A percentile compares a stretch with the other conserved stretches of the same genome.
Evolutionary conservation across 495 filamentous ascomycete genomes (phyloP).

Genomic region (Penicillium atrosanguineum): DNA sequence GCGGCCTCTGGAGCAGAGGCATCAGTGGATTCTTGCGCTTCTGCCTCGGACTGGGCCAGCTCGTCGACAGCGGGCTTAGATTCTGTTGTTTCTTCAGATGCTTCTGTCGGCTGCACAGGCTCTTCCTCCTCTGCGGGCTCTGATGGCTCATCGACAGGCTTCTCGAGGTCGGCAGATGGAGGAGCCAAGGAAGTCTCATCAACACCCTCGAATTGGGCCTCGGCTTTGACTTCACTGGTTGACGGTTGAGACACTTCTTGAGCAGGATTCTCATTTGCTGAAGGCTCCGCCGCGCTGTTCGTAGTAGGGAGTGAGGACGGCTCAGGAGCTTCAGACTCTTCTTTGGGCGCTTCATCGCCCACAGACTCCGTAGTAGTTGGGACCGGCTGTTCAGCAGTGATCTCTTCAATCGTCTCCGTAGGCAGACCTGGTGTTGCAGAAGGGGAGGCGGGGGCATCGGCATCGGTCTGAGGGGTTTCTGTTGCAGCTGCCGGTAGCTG

Average conservation of each 20-base stretch:
- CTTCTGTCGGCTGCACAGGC: not conserved
- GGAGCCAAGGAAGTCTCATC: not conserved
- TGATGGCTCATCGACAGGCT: conserved; percentile 5
- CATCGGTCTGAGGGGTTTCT: conserved; percentile 5
- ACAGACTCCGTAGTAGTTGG: not conserved
- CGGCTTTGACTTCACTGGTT: conserved; percentile 5
- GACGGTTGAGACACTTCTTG: conserved; percentile 1
- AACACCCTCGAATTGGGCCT: not conserved
- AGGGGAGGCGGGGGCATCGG: not conserved
- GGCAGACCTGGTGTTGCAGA: conserved; percentile 7
- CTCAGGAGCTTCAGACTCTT: conserved; percentile 1
- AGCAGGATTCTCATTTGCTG: not conserved
- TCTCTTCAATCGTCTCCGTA: conserved; percentile 3
- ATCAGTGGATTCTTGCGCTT: not conserved
- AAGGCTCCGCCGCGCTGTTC: not conserved
- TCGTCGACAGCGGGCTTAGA: not conserved
- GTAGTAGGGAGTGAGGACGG: not conserved
- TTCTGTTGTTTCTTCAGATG: not conserved
- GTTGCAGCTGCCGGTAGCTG: not conserved
- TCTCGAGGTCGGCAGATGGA: conserved; percentile 6
- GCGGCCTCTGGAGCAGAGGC: not conserved
- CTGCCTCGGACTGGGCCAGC: not conserved
- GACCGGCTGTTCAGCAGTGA: not conserved
- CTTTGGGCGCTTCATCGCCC: not conserved
- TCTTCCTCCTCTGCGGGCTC: conserved; percentile 2